Conservation (phyloP, 768 basidiomycete species). For the Hypholoma fasciculare region DNA sequence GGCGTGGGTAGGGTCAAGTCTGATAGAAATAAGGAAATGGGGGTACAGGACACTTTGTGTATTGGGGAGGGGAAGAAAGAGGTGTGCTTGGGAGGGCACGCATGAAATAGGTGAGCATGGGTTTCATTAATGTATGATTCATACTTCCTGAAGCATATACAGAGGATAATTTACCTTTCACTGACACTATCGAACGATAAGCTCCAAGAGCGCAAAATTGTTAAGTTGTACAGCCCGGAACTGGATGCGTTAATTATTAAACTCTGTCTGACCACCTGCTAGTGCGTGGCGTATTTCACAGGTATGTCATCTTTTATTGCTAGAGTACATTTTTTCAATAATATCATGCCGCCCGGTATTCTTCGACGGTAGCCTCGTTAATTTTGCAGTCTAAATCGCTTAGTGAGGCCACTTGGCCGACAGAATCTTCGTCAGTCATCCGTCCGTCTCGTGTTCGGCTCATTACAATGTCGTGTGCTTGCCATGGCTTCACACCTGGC, state of each 20-base stretch:
- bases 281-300: too few relatives aligned
- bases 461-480: slow-evolving; percentile 35
- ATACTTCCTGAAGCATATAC: too few relatives aligned
- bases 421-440: neutral
- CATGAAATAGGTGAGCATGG: neutral
- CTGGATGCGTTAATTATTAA: too few relatives aligned
- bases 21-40: slow-evolving; percentile 19
- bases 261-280: too few relatives aligned
- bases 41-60: slow-evolving; percentile 6
- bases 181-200: too few relatives aligned
- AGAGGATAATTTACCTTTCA: too few relatives aligned
- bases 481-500: slow-evolving; percentile 32
- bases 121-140: too few relatives aligned
- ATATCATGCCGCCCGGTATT: too few relatives aligned
- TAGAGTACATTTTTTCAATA: too few relatives aligned
- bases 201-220: too few relatives aligned
- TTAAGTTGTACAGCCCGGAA: too few relatives aligned
- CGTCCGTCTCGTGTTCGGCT: neutral
- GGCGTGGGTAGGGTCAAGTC: slow-evolving; percentile 17
- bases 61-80: neutral
- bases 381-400: neutral
- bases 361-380: neutral
- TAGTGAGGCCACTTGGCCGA: neutral
- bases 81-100: slow-evolving; percentile 23
- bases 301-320: too few relatives aligned